phyloP scores from a whole-genome alignment of 78 protist genomes.

The Guillardia theta region DNA sequence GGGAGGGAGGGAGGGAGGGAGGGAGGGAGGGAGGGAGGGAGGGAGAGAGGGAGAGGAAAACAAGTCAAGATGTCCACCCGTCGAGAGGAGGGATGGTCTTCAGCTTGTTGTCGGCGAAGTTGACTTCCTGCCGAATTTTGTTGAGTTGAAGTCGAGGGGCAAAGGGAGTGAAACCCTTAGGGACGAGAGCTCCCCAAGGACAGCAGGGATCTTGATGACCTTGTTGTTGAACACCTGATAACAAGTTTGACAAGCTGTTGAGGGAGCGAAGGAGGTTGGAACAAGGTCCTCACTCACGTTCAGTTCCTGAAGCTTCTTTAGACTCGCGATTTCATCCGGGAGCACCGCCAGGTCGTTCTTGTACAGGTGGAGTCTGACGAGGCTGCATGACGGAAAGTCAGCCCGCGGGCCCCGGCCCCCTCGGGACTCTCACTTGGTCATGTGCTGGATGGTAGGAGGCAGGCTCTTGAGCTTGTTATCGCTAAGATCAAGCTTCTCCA shows the following conservation, averaged over 20 bases:
- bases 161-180: not conserved
- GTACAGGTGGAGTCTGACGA: not conserved
- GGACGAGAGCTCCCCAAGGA: not conserved
- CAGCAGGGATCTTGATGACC: not conserved
- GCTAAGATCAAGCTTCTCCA: not conserved
- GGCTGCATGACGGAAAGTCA: too few relatives aligned
- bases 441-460: not conserved
- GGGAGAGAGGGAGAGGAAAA: not conserved
- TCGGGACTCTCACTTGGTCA: too few relatives aligned
- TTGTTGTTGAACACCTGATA: not conserved
- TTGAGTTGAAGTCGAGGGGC: not conserved
- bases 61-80: not conserved
- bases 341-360: not conserved
- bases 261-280: too few relatives aligned
- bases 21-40: not conserved
- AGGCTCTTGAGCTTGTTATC: not conserved
- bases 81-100: not conserved
- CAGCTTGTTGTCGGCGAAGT: not conserved
- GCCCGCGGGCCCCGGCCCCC: too few relatives aligned
- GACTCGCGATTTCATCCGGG: not conserved
- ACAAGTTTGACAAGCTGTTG: too few relatives aligned
- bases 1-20: not conserved
- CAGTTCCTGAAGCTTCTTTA: not conserved
- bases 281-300: too few relatives aligned
- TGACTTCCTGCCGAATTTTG: not conserved